A percentile compares a stretch with the other conserved stretches of the same genome.
phyloP scores from a whole-genome alignment of 257 asterid species.

The Lantana camara region DNA sequence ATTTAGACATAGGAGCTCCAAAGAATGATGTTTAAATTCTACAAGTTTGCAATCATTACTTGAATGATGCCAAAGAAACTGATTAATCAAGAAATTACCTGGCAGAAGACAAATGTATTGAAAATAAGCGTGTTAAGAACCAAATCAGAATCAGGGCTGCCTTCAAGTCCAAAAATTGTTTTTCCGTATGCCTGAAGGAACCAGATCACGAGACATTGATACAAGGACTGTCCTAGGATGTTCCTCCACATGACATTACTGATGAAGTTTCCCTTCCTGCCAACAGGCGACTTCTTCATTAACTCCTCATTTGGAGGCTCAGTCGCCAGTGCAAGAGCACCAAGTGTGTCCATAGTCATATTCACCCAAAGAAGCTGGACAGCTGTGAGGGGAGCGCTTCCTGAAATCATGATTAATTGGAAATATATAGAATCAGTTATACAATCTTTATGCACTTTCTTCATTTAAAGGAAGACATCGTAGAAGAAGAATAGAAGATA shows the following conservation, averaged over 20 bases:
- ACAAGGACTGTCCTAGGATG: slow-evolving; percentile 83
- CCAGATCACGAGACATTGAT: slow-evolving; percentile 82
- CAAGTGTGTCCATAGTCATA: slow-evolving; percentile 98
- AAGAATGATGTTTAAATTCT: too few species aligned
- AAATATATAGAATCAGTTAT: neutral
- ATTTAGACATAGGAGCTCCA: too few species aligned
- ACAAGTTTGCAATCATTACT: too few species aligned
- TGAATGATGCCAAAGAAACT: slow-evolving; percentile 31
- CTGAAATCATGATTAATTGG: slow-evolving; percentile 37
- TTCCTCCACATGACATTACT: slow-evolving; percentile 96
- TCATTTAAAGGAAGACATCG: neutral
- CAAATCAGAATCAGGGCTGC: slow-evolving; percentile 54
- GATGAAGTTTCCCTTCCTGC: slow-evolving; percentile 79
- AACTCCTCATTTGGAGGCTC: slow-evolving; percentile 90
- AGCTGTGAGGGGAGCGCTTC: slow-evolving; percentile 95
- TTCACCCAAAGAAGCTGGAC: slow-evolving; percentile 99
- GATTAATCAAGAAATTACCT: slow-evolving; percentile 46
- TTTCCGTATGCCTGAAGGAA: slow-evolving; percentile 79
- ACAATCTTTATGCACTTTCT: too few species aligned
- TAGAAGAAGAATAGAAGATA: too few species aligned
- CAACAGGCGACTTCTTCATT: slow-evolving; percentile 90
- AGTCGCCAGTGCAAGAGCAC: slow-evolving; percentile 95
- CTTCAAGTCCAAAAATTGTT: slow-evolving; percentile 50
- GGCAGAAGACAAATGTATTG: slow-evolving; percentile 95
- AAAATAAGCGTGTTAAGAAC: slow-evolving; percentile 87